Percentiles rank a stretch among this genome's conserved stretches.
These are phyloP conservation scores for Blepharisma japonicum DNA, from an alignment of 73 alveolate genomes.

Conservation along the genomic window DNA sequence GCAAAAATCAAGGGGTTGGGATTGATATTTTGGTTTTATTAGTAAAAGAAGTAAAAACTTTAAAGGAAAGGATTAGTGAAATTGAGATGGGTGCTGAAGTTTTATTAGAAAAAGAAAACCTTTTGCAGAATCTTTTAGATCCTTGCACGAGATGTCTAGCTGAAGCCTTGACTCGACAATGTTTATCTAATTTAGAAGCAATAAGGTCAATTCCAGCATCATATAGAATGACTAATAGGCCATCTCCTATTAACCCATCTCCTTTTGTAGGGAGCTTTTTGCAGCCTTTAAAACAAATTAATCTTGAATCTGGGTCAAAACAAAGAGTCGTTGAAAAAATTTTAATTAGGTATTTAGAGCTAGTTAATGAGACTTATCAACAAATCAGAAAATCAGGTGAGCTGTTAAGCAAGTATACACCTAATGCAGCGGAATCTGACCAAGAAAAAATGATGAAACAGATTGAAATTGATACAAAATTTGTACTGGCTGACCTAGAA, in stretches of 20 bases:
- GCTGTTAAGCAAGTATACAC: background rate
- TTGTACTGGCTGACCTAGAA: background rate
- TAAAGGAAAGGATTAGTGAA: background rate
- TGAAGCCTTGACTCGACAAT: background rate
- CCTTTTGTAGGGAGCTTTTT: background rate
- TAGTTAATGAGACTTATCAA: background rate
- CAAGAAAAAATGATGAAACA: slow-evolving; percentile 3
- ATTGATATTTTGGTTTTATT: background rate
- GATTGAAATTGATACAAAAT: background rate
- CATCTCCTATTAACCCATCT: slow-evolving; percentile 3
- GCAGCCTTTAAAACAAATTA: background rate
- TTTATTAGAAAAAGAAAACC: background rate
- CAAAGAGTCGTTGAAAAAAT: slow-evolving; percentile 1
- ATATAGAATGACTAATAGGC: slow-evolving; percentile 18
- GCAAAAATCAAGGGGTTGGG: background rate
- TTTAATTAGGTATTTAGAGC: background rate
- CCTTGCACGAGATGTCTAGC: slow-evolving; percentile 10
- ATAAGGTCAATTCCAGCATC: background rate
- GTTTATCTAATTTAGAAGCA: background rate
- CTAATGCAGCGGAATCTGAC: background rate
- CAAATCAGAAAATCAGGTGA: background rate
- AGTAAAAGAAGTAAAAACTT: background rate
- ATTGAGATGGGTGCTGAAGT: background rate
- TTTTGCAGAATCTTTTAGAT: slow-evolving; percentile 1
- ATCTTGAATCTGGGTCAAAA: background rate